Evolutionary conservation across 768 basidiomycete genomes (phyloP).

Genomic region (Boletus vinaceobasis): DNA sequence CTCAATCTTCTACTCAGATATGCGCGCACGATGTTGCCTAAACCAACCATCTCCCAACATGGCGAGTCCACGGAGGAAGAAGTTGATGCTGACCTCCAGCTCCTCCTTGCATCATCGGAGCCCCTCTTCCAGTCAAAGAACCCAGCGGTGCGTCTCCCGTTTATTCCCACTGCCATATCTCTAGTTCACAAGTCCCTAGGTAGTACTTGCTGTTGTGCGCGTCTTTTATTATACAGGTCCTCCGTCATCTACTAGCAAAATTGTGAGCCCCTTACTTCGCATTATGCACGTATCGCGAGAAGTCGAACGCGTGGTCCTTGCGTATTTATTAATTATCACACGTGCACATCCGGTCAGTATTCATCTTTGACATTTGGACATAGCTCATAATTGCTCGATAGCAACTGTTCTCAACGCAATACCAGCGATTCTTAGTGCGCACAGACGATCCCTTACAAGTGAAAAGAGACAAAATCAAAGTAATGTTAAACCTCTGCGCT

Average conservation of each 20-base stretch:
- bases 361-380: background rate
- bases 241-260: constrained; percentile 48
- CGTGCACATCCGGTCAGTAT: constrained; percentile 60
- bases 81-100: constrained; percentile 71
- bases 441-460: constrained; percentile 61
- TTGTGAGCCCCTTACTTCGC: constrained; percentile 71
- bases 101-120: constrained; percentile 68
- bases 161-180: background rate
- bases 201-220: constrained; percentile 72
- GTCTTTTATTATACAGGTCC: constrained; percentile 74
- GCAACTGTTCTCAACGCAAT: constrained; percentile 56
- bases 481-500: constrained; percentile 65
- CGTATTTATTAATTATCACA: constrained; percentile 66
- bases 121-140: constrained; percentile 85
- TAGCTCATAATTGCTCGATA: constrained; percentile 7
- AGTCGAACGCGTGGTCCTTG: constrained; percentile 69
- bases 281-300: constrained; percentile 69
- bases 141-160: constrained; percentile 61
- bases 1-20: constrained; percentile 80
- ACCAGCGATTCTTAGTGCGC: constrained; percentile 66
- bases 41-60: constrained; percentile 43
- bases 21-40: constrained; percentile 75
- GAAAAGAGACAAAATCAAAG: constrained; percentile 71
- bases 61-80: constrained; percentile 46
- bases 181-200: constrained; percentile 41